These are phyloP conservation scores for Suillus discolor DNA, from an alignment of 768 basidiomycete genomes.

Conservation along the genomic window DNA sequence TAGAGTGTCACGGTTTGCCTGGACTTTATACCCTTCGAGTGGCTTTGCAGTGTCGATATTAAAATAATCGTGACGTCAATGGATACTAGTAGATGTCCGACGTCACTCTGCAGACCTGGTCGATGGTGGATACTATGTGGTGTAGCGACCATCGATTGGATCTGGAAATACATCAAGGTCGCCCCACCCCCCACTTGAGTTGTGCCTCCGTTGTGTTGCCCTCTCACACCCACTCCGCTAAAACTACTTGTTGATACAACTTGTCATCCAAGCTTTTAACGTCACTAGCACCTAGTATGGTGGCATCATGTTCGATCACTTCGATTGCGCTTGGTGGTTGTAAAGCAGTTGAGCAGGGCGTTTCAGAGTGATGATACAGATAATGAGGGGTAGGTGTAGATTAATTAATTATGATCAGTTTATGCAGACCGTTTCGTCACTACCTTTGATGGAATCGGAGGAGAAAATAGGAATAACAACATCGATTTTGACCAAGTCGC, in stretches of 20 bases:
- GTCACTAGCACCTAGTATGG: conserved; percentile 31
- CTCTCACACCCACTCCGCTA: conserved; percentile 28
- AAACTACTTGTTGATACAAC: conserved; percentile 42
- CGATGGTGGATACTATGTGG: too few relatives aligned
- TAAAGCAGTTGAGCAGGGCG: conserved; percentile 80
- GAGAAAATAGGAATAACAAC: neutral
- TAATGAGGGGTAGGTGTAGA: conserved; percentile 53
- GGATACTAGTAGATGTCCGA: neutral
- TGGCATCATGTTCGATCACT: conserved; percentile 84
- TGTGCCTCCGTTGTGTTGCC: neutral
- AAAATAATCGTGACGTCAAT: neutral
- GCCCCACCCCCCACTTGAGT: conserved; percentile 57
- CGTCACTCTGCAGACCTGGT: neutral
- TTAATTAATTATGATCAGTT: conserved; percentile 62
- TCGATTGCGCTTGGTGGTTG: conserved; percentile 84
- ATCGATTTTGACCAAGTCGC: too few relatives aligned
- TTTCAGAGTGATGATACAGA: too few relatives aligned
- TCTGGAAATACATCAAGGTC: conserved; percentile 83
- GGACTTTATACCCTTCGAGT: neutral
- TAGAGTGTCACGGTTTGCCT: neutral
- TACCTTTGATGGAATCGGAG: conserved; percentile 34
- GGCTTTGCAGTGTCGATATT: too few relatives aligned
- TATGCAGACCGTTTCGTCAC: conserved; percentile 48
- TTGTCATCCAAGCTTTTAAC: conserved; percentile 56
- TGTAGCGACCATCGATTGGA: too few relatives aligned